A percentile compares a stretch with the other conserved stretches of the same genome.
phyloP scores from a whole-genome alignment of 2,329 filamentous ascomycete genomes.

The Aureobasidium sp. region DNA sequence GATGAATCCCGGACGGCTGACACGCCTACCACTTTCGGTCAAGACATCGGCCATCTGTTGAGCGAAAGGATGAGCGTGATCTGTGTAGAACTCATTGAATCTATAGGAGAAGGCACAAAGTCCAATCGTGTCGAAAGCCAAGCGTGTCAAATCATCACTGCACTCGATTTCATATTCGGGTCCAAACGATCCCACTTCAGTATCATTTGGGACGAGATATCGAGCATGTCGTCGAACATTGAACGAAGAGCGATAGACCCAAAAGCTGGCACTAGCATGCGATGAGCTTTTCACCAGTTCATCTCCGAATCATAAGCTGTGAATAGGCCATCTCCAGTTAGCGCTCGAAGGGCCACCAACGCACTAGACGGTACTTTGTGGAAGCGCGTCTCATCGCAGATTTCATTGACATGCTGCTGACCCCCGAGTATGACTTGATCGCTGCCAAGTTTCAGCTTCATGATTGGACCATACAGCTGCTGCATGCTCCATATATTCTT shows the following conservation, averaged over 20 bases:
- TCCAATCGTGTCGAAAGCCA: conserved; percentile 1
- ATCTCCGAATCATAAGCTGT: neutral
- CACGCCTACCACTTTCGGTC: conserved; percentile 1
- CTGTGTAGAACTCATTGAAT: neutral
- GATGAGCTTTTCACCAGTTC: conserved; percentile 35
- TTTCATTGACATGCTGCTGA: neutral
- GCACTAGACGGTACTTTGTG: neutral
- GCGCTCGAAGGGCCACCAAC: neutral
- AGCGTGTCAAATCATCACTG: neutral
- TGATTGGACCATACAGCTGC: neutral
- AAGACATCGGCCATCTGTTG: conserved; percentile 4
- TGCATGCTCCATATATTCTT: conserved; percentile 15
- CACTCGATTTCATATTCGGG: neutral
- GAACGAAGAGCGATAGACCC: conserved; percentile 38
- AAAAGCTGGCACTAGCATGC: conserved; percentile 41
- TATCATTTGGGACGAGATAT: conserved; percentile 29
- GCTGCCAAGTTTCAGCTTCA: neutral
- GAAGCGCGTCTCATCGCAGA: neutral
- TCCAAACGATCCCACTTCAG: conserved; percentile 20
- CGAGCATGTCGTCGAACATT: conserved; percentile 37
- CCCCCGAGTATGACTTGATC: neutral
- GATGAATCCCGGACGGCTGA: neutral
- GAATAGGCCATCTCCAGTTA: neutral
- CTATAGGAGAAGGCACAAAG: neutral
- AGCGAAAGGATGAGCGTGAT: neutral